These are phyloP conservation scores for Neonectria faginata DNA, from an alignment of 2,329 filamentous ascomycete species.

Conservation along the genomic window DNA sequence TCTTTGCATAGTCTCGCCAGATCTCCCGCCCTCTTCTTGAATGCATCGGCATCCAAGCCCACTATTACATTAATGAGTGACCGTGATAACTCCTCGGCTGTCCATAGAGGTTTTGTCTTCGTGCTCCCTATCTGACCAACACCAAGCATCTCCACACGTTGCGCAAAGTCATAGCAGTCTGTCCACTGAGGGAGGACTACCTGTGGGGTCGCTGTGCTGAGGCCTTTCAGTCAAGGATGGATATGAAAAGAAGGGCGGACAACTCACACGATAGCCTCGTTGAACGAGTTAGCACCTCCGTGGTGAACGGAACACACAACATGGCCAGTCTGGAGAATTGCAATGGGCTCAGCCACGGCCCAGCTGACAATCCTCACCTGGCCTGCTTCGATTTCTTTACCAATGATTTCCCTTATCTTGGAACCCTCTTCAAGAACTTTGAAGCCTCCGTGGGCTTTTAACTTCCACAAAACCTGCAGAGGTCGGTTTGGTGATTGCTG, in stretches of 20 bases:
- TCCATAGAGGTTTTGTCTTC: slow-evolving; percentile 41
- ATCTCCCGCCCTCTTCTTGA: too few species aligned
- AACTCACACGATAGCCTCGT: slow-evolving; percentile 53
- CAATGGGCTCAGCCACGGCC: slow-evolving; percentile 53
- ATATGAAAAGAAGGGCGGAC: neutral
- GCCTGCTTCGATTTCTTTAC: slow-evolving; percentile 43
- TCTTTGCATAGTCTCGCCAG: too few species aligned
- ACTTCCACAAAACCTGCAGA: slow-evolving; percentile 52
- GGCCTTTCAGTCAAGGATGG: too few species aligned
- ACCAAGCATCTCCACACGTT: slow-evolving; percentile 56
- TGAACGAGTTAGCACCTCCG: slow-evolving; percentile 59
- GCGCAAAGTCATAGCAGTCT: slow-evolving; percentile 61
- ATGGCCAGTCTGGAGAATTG: slow-evolving; percentile 52
- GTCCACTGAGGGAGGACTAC: slow-evolving; percentile 59
- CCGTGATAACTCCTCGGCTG: too few species aligned
- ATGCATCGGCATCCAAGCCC: too few species aligned
- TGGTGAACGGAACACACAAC: slow-evolving; percentile 58
- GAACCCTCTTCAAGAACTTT: slow-evolving; percentile 10
- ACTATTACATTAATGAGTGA: too few species aligned
- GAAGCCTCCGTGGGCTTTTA: slow-evolving; percentile 38
- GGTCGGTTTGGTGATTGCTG: neutral
- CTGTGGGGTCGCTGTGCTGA: slow-evolving; percentile 49
- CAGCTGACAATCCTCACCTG: slow-evolving; percentile 55
- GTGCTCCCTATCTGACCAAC: slow-evolving; percentile 51
- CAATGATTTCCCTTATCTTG: slow-evolving; percentile 39